phyloP scores from a whole-genome alignment of 306 rosid species.

The Dalbergia cochinchinensis region DNA sequence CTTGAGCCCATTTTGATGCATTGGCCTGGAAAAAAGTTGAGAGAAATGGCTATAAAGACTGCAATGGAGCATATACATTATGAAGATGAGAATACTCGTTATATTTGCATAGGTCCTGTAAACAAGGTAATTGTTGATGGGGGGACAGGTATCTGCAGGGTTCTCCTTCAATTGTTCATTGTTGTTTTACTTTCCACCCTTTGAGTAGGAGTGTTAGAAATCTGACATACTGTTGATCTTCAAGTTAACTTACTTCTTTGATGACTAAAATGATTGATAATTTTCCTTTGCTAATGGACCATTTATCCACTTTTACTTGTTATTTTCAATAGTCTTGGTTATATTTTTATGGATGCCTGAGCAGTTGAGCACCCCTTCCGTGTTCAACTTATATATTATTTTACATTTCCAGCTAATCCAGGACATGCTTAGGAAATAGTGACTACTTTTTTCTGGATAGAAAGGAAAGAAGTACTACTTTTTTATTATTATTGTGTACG shows the following conservation, averaged over 20 bases:
- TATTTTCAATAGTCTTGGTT: slow-evolving; percentile 18
- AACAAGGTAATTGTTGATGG: slow-evolving; percentile 72
- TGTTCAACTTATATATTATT: slow-evolving; percentile 16
- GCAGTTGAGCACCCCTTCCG: slow-evolving; percentile 18
- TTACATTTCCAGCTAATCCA: slow-evolving; percentile 6
- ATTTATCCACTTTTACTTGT: slow-evolving; percentile 40
- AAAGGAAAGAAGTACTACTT: slow-evolving; percentile 27
- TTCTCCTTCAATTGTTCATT: slow-evolving; percentile 22
- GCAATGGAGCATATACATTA: slow-evolving; percentile 86
- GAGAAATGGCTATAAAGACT: slow-evolving; percentile 73
- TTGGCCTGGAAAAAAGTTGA: slow-evolving; percentile 90
- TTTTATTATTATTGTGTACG: slow-evolving; percentile 39
- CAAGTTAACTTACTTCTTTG: not conserved
- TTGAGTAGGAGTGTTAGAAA: slow-evolving; percentile 35
- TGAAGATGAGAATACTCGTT: slow-evolving; percentile 96
- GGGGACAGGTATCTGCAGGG: slow-evolving; percentile 11
- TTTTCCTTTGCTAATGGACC: not conserved
- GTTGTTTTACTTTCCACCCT: slow-evolving; percentile 31
- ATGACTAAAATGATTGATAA: slow-evolving; percentile 18
- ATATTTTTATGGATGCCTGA: slow-evolving; percentile 24
- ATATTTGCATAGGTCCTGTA: slow-evolving; percentile 93
- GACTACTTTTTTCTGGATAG: not conserved
- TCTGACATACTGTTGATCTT: slow-evolving; percentile 10
- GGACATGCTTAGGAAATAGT: slow-evolving; percentile 35
- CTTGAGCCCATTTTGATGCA: slow-evolving; percentile 78